Evolutionary conservation across 371 early-diverging fungal genomes (phyloP).

Genomic region (Gilbertella persicaria): DNA sequence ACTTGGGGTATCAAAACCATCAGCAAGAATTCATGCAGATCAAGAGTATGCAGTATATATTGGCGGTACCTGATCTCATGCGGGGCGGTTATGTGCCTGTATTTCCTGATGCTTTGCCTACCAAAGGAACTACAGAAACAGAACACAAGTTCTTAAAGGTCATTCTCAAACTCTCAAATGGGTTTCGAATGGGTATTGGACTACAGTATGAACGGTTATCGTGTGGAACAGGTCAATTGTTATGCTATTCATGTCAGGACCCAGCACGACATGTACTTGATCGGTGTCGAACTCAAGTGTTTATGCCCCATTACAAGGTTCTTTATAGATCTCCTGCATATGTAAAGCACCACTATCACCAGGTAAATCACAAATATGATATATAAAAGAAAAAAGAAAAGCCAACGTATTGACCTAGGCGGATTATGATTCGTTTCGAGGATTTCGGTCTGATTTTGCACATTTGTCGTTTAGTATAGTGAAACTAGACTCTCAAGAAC

Average conservation of each 20-base stretch:
- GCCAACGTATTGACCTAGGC: conserved; percentile 26
- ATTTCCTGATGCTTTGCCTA: conserved; percentile 7
- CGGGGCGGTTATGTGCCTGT: conserved; percentile 16
- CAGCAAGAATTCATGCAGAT: conserved; percentile 40
- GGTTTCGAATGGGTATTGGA: conserved; percentile 53
- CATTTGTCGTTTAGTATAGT: conserved; percentile 60
- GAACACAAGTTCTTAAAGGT: conserved; percentile 33
- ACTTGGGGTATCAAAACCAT: conserved; percentile 30
- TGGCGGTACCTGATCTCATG: conserved; percentile 36
- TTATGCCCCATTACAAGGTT: conserved; percentile 47
- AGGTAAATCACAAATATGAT: conserved; percentile 25
- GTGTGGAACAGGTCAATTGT: too few relatives aligned
- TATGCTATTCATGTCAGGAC: too few relatives aligned
- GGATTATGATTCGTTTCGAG: conserved; percentile 61
- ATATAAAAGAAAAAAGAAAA: conserved; percentile 28
- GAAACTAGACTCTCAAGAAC: conserved; percentile 8
- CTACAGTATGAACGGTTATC: conserved; percentile 34
- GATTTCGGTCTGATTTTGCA: conserved; percentile 66
- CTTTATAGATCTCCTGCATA: conserved; percentile 37
- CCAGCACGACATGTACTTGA: conserved; percentile 9
- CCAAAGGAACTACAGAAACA: background rate
- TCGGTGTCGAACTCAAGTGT: conserved; percentile 19
- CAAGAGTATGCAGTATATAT: conserved; percentile 31
- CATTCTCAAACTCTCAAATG: conserved; percentile 44
- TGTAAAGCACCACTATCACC: too few relatives aligned